Percentiles rank a stretch among this genome's conserved stretches.
These are phyloP conservation scores for Limnomonas spitsbergensis DNA, from an alignment of 139 green algal genomes.

Conservation along the genomic window DNA sequence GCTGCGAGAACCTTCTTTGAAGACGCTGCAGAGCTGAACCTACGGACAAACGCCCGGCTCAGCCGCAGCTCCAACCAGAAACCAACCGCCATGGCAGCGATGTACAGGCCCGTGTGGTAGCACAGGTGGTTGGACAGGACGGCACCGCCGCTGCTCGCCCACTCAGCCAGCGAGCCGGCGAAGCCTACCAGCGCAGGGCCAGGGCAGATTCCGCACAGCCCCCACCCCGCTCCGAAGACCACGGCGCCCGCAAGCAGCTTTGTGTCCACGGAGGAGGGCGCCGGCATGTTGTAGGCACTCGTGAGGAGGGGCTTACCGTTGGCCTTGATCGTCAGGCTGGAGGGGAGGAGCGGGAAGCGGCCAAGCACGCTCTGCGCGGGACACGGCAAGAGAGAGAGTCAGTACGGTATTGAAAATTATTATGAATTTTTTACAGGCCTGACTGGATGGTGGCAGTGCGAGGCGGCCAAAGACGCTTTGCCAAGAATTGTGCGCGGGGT, in stretches of 20 bases:
- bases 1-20: no score
- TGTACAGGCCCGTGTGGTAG: background rate
- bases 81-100: background rate
- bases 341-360: no score
- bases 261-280: slow-evolving; percentile 47
- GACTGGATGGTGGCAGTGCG: no score
- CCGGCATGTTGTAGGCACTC: slow-evolving; percentile 32
- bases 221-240: slow-evolving; percentile 80
- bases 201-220: slow-evolving; percentile 71
- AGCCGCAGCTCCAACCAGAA: background rate
- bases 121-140: background rate
- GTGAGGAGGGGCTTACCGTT: background rate
- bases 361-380: background rate
- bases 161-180: background rate
- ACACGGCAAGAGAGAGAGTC: background rate
- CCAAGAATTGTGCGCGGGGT: no score
- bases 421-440: no score
- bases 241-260: slow-evolving; percentile 61
- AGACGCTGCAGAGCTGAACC: no score
- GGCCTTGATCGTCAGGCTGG: background rate
- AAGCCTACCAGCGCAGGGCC: slow-evolving; percentile 41
- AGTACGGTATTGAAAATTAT: no score
- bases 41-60: no score
- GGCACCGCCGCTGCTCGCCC: background rate
- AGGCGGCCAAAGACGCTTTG: no score